Evolutionary conservation across 441 rosid species (phyloP).

Genomic region (Adansonia grandidieri): DNA sequence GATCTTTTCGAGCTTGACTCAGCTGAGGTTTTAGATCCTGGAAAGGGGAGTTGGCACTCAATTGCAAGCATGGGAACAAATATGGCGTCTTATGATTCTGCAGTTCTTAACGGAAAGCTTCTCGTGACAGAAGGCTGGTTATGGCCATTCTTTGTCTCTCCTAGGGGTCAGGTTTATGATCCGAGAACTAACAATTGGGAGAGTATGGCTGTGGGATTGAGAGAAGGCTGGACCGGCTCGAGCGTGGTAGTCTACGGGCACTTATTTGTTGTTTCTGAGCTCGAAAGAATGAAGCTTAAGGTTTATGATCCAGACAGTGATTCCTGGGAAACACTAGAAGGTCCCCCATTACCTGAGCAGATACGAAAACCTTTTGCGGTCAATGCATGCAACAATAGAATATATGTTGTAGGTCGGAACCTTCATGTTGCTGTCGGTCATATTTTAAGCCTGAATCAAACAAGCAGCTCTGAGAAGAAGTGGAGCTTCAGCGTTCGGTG

Average conservation of each 20-base stretch:
- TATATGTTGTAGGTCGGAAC: constrained; percentile 79
- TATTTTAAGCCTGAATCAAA: constrained; percentile 51
- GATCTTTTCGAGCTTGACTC: constrained; percentile 75
- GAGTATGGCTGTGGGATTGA: constrained; percentile 73
- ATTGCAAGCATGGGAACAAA: constrained; percentile 75
- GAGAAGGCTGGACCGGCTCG: constrained; percentile 97
- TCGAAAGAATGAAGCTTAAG: constrained; percentile 91
- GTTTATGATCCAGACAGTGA: constrained; percentile 67
- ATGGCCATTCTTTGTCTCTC: constrained; percentile 90
- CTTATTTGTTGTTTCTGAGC: constrained; percentile 83
- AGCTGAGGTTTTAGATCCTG: constrained; percentile 78
- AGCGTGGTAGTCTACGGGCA: constrained; percentile 75
- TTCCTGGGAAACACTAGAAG: constrained; percentile 76
- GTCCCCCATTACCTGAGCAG: constrained; percentile 83
- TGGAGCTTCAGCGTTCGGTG: constrained; percentile 64
- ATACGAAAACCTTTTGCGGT: constrained; percentile 90
- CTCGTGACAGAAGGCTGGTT: constrained; percentile 94
- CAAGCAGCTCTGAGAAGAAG: constrained; percentile 36
- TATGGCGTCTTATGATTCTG: constrained; percentile 86
- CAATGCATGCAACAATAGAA: constrained; percentile 56
- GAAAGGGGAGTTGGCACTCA: constrained; percentile 61
- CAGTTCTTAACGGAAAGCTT: constrained; percentile 82
- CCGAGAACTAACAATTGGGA: constrained; percentile 75
- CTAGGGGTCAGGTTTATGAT: constrained; percentile 87
- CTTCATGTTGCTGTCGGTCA: constrained; percentile 76